Evolutionary conservation across 352 stramenopile genomes (phyloP).

Genomic region (Phytophthora sojae): DNA sequence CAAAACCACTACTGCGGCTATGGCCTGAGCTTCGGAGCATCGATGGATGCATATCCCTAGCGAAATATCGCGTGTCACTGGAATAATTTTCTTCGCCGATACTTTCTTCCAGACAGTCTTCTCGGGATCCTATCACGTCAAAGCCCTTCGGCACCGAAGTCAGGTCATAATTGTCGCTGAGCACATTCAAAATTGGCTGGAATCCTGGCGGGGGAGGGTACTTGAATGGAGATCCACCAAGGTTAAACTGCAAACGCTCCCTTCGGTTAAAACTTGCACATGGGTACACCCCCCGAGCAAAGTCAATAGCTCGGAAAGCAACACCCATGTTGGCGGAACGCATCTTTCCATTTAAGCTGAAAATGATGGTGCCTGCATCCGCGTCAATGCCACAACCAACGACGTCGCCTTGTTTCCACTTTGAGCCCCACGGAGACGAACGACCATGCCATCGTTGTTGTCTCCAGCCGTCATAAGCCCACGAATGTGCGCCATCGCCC

Average conservation of each 20-base stretch:
- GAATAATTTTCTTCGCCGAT: constrained; percentile 88
- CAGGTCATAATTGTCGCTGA: constrained; percentile 54
- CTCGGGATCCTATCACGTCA: constrained; percentile 74
- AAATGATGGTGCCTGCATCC: constrained; percentile 90
- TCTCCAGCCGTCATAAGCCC: constrained; percentile 94
- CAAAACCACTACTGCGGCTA: constrained; percentile 51
- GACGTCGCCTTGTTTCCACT: constrained; percentile 94
- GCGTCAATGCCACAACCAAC: constrained; percentile 91
- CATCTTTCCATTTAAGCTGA: constrained; percentile 93
- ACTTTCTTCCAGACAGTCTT: constrained; percentile 87
- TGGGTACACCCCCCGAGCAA: constrained; percentile 84
- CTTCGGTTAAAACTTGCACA: constrained; percentile 90
- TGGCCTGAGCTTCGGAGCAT: constrained; percentile 68
- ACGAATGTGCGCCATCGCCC: constrained; percentile 92
- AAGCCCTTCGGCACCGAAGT: constrained; percentile 72
- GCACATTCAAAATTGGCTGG: constrained; percentile 75
- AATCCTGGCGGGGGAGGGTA: constrained; percentile 80
- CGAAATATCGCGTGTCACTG: constrained; percentile 81
- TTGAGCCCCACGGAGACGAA: constrained; percentile 86
- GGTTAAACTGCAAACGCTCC: constrained; percentile 88
- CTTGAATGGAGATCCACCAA: constrained; percentile 86
- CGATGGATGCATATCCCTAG: constrained; percentile 76
- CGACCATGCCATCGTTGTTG: constrained; percentile 92
- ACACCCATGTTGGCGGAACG: constrained; percentile 86
- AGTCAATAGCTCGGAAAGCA: constrained; percentile 84